A percentile compares a stretch with the other conserved stretches of the same genome.
These are phyloP conservation scores for Chaetomium sp. DNA, from an alignment of 2,329 filamentous ascomycete species.

Conservation along the genomic window DNA sequence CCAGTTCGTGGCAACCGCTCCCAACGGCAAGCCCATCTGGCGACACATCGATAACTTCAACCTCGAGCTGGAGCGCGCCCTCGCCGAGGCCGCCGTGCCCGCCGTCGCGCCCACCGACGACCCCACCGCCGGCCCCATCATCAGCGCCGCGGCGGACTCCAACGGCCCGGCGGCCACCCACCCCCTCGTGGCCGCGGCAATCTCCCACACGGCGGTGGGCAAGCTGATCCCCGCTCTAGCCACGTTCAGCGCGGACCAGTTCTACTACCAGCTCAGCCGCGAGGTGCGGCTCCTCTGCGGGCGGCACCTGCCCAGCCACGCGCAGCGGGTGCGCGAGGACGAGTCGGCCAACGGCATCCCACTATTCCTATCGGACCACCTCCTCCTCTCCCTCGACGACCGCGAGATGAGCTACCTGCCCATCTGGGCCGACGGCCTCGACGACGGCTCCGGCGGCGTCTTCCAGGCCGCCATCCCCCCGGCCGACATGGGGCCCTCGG, in stretches of 20 bases:
- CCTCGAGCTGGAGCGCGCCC: background rate
- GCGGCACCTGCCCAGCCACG: background rate
- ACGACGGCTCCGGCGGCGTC: constrained; percentile 56
- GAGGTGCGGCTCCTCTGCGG: background rate
- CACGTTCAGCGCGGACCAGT: constrained; percentile 13
- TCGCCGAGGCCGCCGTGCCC: background rate
- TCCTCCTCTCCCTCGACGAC: constrained; percentile 56
- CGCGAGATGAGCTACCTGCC: constrained; percentile 65
- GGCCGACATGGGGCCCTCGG: constrained; percentile 48
- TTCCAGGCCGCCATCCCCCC: constrained; percentile 48
- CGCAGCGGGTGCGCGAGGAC: no score
- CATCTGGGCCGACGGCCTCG: constrained; percentile 62
- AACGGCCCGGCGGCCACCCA: background rate
- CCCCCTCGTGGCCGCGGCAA: background rate
- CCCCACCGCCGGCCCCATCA: background rate
- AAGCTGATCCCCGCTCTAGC: background rate
- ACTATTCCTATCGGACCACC: constrained; percentile 45
- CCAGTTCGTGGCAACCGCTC: background rate
- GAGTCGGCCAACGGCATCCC: constrained; percentile 39
- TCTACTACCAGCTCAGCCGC: constrained; percentile 15
- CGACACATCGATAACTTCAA: background rate
- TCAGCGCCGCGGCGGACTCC: background rate
- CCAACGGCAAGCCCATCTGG: background rate
- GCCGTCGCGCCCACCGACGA: background rate
- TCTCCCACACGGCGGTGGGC: background rate